Percentiles rank a stretch among this genome's conserved stretches.
Evolutionary conservation across 129 eudicot species (phyloP).

Genomic region (Artemisia annua): DNA sequence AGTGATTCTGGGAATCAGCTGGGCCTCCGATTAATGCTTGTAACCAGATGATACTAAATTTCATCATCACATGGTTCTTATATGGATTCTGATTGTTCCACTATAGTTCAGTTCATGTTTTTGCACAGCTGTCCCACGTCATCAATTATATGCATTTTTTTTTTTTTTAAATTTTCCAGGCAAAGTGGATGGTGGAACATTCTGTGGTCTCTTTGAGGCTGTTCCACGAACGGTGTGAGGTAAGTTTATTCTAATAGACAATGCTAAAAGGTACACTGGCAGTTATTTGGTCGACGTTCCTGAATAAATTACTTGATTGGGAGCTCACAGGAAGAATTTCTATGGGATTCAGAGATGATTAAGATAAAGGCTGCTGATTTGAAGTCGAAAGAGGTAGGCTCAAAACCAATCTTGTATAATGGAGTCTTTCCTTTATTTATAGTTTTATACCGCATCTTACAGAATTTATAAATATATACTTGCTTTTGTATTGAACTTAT

Average conservation of each 20-base stretch:
- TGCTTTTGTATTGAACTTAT: constrained; percentile 19
- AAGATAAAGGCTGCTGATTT: constrained; percentile 96
- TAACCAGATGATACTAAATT: neutral
- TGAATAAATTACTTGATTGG: constrained; percentile 27
- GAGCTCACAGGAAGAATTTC: constrained; percentile 82
- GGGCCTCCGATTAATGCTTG: neutral
- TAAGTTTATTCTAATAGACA: constrained; percentile 26
- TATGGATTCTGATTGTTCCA: neutral
- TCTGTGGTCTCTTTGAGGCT: constrained; percentile 80
- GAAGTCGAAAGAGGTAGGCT: constrained; percentile 95
- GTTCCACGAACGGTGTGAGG: constrained; percentile 99
- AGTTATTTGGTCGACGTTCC: constrained; percentile 7
- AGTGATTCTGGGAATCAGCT: neutral
- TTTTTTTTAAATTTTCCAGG: constrained; percentile 38
- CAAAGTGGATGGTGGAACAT: constrained; percentile 94
- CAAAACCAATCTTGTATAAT: constrained; percentile 23
- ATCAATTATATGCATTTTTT: constrained; percentile 18
- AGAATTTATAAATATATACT: constrained; percentile 9
- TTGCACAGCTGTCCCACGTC: constrained; percentile 7
- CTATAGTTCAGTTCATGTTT: neutral
- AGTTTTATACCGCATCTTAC: neutral
- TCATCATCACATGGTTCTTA: constrained; percentile 8
- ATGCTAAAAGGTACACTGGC: constrained; percentile 7
- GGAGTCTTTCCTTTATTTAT: neutral
- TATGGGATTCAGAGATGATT: constrained; percentile 96